Evolutionary conservation across 2,329 filamentous ascomycete genomes (phyloP), one percentile per base, ranked within the genome.

Genomic region (Mariannaea elegans): DNA sequence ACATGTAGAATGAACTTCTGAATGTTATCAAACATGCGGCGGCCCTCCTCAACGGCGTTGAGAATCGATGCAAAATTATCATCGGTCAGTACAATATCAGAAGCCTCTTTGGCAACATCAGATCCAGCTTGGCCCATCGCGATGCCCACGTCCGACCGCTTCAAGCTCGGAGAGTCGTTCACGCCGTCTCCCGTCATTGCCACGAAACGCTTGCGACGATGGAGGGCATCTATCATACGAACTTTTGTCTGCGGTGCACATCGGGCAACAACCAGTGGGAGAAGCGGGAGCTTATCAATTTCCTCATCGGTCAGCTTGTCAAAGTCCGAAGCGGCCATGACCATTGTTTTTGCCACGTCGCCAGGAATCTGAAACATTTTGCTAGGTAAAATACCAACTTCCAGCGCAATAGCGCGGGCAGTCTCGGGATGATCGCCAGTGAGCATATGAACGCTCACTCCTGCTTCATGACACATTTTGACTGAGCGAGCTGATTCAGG

Each of bases 101-200:
- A 82, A 1, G 88, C 88, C 57, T 89, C 87, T 71, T 91, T 91
- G 12, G 89, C 89, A 4, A 91, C 88, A 66, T 91, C 89, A 8
- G 86, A 89, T 6, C 89, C 89, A 42, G 86, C 82, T 69, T 83
- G 80, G 4, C 88, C 89, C 88, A 90, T 91, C 32, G 87, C 87
- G 62, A 90, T 92, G 57, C 87, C 89, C 2, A 92, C 88, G 69
- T 92, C 89, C 1, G 88, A 86, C 45, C 82, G 82, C 71, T 90
- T 88, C 31, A 91, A 77, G 16, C 87, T 89, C 1, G 88, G 89
- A 2, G 86, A 87, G 67, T 91, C 89, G 64, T 91, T 91, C 53
- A 91, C 89, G 27, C 89, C 89, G 62, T 91, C 89, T 56, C 88
- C 89, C 12, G 88, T 91, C 88, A 91, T 91, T 49, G 88, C 88